These are phyloP conservation scores for Mycotypha africana DNA, from an alignment of 371 early-diverging fungal genomes.

Conservation along the genomic window DNA sequence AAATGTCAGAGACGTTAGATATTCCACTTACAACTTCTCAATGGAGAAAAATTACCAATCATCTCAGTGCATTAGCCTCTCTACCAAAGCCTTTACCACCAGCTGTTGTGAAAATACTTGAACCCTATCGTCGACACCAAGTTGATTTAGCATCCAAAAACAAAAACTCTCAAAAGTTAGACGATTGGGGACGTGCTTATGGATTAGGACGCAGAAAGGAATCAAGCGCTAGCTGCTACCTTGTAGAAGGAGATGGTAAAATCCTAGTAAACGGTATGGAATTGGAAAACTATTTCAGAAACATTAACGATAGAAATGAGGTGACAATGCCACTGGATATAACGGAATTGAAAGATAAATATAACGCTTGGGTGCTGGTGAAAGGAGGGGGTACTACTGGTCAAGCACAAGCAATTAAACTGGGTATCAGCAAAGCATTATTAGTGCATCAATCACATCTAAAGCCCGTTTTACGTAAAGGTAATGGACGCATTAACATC, in stretches of 20 bases:
- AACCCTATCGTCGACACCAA: constrained; percentile 38
- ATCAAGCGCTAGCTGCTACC: constrained; percentile 72
- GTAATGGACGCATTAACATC: too few relatives aligned
- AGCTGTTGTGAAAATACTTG: constrained; percentile 38
- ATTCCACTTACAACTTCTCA: constrained; percentile 62
- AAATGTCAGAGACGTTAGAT: constrained; percentile 48
- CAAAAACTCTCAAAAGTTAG: constrained; percentile 45
- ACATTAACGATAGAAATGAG: constrained; percentile 59
- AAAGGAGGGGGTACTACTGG: constrained; percentile 86
- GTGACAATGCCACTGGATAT: constrained; percentile 74
- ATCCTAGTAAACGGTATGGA: constrained; percentile 82
- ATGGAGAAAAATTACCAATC: constrained; percentile 52
- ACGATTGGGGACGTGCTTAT: constrained; percentile 75
- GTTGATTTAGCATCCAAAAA: constrained; percentile 10
- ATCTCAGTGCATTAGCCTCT: constrained; percentile 49
- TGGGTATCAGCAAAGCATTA: constrained; percentile 82
- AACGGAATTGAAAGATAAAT: constrained; percentile 61
- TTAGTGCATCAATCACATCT: constrained; percentile 60
- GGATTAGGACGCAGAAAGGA: constrained; percentile 86
- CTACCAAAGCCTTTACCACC: constrained; percentile 47
- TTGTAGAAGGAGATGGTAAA: constrained; percentile 76
- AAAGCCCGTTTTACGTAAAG: constrained; percentile 55
- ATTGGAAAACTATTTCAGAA: constrained; percentile 71
- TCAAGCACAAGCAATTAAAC: constrained; percentile 85
- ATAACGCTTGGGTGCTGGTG: constrained; percentile 86